phyloP scores from a whole-genome alignment of 2,329 filamentous ascomycete genomes.

The Monosporascus sp. region DNA sequence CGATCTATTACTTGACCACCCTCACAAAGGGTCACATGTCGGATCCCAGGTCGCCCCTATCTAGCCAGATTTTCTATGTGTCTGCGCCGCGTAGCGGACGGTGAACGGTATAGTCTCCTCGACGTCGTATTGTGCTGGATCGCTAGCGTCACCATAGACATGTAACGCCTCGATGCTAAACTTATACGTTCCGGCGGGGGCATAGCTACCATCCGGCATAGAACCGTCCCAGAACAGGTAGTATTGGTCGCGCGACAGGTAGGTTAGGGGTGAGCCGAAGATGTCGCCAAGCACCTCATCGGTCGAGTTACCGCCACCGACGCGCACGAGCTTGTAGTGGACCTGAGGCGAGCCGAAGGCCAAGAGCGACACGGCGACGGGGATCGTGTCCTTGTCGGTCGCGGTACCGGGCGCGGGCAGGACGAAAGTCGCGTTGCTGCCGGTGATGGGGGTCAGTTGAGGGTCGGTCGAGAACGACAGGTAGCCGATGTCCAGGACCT shows the following conservation, averaged over 20 bases:
- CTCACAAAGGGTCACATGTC: too few species aligned
- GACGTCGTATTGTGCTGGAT: slow-evolving; percentile 42
- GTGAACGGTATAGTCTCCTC: slow-evolving; percentile 36
- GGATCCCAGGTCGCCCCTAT: not conserved
- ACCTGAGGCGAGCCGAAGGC: slow-evolving; percentile 41
- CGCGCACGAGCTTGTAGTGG: slow-evolving; percentile 39
- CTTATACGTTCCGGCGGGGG: slow-evolving; percentile 44
- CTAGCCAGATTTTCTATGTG: slow-evolving; percentile 1
- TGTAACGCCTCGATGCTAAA: slow-evolving; percentile 43
- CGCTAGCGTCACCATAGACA: slow-evolving; percentile 43
- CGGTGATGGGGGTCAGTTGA: slow-evolving; percentile 17
- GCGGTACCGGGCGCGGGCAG: slow-evolving; percentile 16
- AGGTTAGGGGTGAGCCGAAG: slow-evolving; percentile 34
- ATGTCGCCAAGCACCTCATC: slow-evolving; percentile 34
- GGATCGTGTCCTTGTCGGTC: slow-evolving; percentile 26
- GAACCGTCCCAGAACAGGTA: slow-evolving; percentile 39
- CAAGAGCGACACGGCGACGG: slow-evolving; percentile 35
- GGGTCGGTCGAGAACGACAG: slow-evolving; percentile 31
- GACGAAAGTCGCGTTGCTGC: slow-evolving; percentile 19
- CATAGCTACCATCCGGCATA: slow-evolving; percentile 41
- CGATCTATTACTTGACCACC: too few species aligned
- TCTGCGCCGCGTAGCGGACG: slow-evolving; percentile 34
- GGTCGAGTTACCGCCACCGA: slow-evolving; percentile 27
- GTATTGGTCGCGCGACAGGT: slow-evolving; percentile 28
- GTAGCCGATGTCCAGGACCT: slow-evolving; percentile 30